Evolutionary conservation across 305 asterid species (phyloP), one percentile per base, ranked within the genome.

Genomic region (Fraxinus latifolia): DNA sequence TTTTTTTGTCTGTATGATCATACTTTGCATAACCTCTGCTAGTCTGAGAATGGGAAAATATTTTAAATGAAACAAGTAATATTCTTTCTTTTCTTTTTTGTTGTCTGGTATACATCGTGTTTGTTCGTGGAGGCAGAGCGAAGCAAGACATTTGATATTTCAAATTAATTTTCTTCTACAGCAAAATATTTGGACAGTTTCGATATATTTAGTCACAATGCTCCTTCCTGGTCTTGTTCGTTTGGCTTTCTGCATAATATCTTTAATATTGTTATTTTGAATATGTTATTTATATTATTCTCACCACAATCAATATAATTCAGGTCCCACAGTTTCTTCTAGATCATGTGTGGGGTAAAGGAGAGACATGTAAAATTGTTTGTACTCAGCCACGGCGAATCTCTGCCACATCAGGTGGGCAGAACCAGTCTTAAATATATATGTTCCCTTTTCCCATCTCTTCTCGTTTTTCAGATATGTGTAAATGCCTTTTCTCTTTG

Each of bases 311-410:
- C 78, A 80, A 75, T 81, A 77, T 85, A 33, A 75, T 83, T 74
- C 85, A 96, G 99, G 98, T 96, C 79, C 99, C 99, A 12, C 99
- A 94, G 87, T 93, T 84, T 91, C 85, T 96, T 83, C 83, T 96
- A 87, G 99, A 96, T 86, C 92, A 92, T 84, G 90, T 89, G 80
- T 96, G 99, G 99, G 85, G 91, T 81, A 92, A 86, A 87, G 95
- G 97, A 39, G 92, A 93, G 90, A 19, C 91, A 42, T 94, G 97
- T 88, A 96, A 96, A 91, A 87, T 96, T 79, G 89, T 96, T 75
- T 96, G 99, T 83, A 92, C 98, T 67, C 99, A 96, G 86, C 98
- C 99, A 42, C 90, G 99, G 77, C 89, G 98, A 86, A 93, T 96
- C 67, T 96, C 99, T 86, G 99, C 99, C 50, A 91, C 89, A 76